Evolutionary conservation across 306 rosid species (phyloP).

Genomic region (Benincasa hispida): DNA sequence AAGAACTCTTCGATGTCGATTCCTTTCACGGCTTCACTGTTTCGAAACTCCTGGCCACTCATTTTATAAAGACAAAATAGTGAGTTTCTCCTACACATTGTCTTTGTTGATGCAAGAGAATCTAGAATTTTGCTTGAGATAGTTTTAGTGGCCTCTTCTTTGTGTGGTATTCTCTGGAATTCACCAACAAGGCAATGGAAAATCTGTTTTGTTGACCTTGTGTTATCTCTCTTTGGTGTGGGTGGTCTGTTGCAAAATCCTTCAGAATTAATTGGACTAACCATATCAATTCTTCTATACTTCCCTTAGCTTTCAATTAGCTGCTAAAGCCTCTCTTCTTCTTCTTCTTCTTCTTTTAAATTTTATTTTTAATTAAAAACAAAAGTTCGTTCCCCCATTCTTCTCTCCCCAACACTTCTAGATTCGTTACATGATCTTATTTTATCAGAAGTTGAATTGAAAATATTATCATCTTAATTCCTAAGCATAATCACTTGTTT

Average conservation of each 20-base stretch:
- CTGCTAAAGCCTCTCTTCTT: no score
- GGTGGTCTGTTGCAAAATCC: neutral
- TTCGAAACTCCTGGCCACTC: conserved; percentile 52
- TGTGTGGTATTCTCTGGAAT: conserved; percentile 1
- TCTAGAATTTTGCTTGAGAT: conserved; percentile 9
- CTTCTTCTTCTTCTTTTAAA: no score
- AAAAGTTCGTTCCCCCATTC: neutral
- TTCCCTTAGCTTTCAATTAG: neutral
- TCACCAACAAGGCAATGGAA: conserved; percentile 8
- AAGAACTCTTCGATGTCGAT: conserved; percentile 55
- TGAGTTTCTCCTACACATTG: conserved; percentile 1
- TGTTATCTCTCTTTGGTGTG: neutral
- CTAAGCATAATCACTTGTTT: no score
- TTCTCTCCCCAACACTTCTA: neutral
- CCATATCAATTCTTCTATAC: neutral
- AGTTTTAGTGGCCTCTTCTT: neutral
- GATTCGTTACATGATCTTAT: no score
- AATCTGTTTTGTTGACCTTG: neutral
- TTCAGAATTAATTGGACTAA: neutral
- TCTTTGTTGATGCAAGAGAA: conserved; percentile 1
- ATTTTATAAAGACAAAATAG: conserved; percentile 35
- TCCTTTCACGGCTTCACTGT: conserved; percentile 58
- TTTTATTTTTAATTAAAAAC: no score
- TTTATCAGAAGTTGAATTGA: no score
- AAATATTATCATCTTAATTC: no score